phyloP scores from a whole-genome alignment of 305 asterid genomes.

The Ilex paraguariensis region DNA sequence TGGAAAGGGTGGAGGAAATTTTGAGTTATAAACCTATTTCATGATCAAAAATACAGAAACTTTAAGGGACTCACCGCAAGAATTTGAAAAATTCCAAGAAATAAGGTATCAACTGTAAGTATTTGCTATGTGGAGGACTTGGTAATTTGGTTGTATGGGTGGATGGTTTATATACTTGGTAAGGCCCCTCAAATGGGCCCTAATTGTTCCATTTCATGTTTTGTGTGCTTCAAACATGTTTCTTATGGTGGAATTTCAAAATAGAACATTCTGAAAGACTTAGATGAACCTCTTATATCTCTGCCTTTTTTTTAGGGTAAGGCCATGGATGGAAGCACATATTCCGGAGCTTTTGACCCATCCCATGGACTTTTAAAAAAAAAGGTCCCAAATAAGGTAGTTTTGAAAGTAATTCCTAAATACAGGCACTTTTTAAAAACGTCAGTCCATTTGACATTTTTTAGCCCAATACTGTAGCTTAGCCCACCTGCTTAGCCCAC shows the following conservation, averaged over 20 bases:
- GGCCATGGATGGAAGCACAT: too few relatives aligned
- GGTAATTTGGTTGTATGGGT: constrained; percentile 27
- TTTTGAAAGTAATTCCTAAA: too few relatives aligned
- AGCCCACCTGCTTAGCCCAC: too few relatives aligned
- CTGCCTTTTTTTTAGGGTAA: constrained; percentile 14
- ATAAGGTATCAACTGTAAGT: not conserved
- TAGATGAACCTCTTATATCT: constrained; percentile 13
- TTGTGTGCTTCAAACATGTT: constrained; percentile 11
- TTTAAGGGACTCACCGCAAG: constrained; percentile 4
- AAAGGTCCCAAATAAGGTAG: too few relatives aligned
- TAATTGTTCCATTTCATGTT: constrained; percentile 5
- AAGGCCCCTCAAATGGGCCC: constrained; percentile 30
- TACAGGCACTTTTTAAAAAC: too few relatives aligned
- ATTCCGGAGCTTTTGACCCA: too few relatives aligned
- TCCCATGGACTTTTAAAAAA: too few relatives aligned
- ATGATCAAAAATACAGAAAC: too few relatives aligned
- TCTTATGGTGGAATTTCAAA: constrained; percentile 35
- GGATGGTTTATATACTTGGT: constrained; percentile 27
- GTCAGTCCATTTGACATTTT: too few relatives aligned
- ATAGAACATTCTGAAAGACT: constrained; percentile 18
- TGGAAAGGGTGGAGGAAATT: too few relatives aligned
- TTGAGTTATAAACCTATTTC: too few relatives aligned
- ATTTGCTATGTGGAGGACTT: constrained; percentile 10
- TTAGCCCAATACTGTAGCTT: too few relatives aligned
- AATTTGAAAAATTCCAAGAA: not conserved